phyloP scores from a whole-genome alignment of 2,329 filamentous ascomycete species.

The Aspergillus nomiae region DNA sequence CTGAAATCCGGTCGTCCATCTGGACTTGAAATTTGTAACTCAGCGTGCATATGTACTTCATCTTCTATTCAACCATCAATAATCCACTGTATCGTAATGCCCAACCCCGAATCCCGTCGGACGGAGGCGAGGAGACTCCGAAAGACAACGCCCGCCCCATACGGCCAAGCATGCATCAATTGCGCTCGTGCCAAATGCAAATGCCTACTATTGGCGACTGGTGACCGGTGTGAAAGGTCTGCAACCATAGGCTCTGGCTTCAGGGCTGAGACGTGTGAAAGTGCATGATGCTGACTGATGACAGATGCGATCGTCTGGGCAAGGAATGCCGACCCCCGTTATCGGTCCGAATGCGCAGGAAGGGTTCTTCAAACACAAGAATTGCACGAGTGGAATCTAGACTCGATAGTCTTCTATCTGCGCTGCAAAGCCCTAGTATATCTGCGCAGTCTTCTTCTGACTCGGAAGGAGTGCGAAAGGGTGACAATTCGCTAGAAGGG shows the following conservation, averaged over 20 bases:
- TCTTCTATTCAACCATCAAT: too few species aligned
- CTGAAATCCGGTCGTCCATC: too few species aligned
- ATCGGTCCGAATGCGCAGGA: constrained; percentile 33
- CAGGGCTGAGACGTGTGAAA: neutral
- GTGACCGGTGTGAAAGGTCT: constrained; percentile 15
- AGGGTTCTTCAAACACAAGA: constrained; percentile 17
- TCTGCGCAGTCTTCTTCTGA: neutral
- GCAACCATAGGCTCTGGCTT: neutral
- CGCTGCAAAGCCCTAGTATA: constrained; percentile 17
- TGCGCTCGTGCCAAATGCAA: constrained; percentile 29
- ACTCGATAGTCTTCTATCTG: constrained; percentile 29
- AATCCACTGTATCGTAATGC: neutral
- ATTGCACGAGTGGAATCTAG: constrained; percentile 29
- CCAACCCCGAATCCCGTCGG: neutral
- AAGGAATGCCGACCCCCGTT: constrained; percentile 43
- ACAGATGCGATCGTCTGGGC: constrained; percentile 46
- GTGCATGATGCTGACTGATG: neutral
- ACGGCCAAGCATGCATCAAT: constrained; percentile 23
- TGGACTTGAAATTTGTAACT: too few species aligned
- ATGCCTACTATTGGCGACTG: constrained; percentile 18
- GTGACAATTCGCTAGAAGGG: neutral
- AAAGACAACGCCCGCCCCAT: constrained; percentile 7
- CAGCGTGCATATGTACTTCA: rapidly evolving
- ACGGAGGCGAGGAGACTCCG: neutral
- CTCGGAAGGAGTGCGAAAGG: neutral